These are phyloP conservation scores for Aspergillus ochraceus DNA, from an alignment of 2,329 filamentous ascomycete genomes.

Conservation along the genomic window DNA sequence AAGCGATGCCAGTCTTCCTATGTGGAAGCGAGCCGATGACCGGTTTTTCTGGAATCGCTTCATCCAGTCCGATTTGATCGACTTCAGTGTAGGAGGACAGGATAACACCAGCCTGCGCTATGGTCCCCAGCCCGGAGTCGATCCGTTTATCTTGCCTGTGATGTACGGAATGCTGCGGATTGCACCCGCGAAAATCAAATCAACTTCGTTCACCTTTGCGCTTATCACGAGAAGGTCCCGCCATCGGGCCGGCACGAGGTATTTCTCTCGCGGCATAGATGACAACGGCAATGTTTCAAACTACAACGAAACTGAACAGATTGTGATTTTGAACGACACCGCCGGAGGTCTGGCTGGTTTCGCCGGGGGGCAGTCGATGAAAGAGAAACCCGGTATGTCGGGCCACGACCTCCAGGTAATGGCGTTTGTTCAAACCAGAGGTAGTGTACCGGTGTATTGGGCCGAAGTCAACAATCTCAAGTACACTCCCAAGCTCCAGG, in stretches of 20 bases:
- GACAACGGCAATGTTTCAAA: slow-evolving; percentile 95
- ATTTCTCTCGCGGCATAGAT: slow-evolving; percentile 92
- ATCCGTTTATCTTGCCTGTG: slow-evolving; percentile 91
- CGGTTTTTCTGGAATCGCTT: slow-evolving; percentile 99
- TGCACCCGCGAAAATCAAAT: slow-evolving; percentile 80
- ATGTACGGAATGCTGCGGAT: slow-evolving; percentile 97
- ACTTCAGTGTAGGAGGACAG: slow-evolving; percentile 68
- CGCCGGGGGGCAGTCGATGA: slow-evolving; percentile 73
- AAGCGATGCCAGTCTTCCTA: slow-evolving; percentile 66
- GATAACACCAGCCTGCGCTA: slow-evolving; percentile 47
- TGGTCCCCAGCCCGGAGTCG: slow-evolving; percentile 69
- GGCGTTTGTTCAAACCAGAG: slow-evolving; percentile 93
- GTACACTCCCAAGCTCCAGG: slow-evolving; percentile 87
- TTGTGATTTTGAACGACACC: slow-evolving; percentile 83
- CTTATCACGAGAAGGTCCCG: slow-evolving; percentile 88
- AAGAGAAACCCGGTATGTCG: slow-evolving; percentile 63
- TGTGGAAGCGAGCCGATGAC: slow-evolving; percentile 93
- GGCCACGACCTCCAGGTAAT: slow-evolving; percentile 82
- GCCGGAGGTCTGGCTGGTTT: slow-evolving; percentile 75
- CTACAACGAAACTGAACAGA: slow-evolving; percentile 97
- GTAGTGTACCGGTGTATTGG: slow-evolving; percentile 95
- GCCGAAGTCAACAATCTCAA: slow-evolving; percentile 90
- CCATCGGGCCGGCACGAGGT: slow-evolving; percentile 85
- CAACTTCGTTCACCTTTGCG: slow-evolving; percentile 77
- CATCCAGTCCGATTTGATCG: slow-evolving; percentile 84